These are phyloP conservation scores for Letharia lupina DNA, from an alignment of 495 filamentous ascomycete species.

Conservation along the genomic window DNA sequence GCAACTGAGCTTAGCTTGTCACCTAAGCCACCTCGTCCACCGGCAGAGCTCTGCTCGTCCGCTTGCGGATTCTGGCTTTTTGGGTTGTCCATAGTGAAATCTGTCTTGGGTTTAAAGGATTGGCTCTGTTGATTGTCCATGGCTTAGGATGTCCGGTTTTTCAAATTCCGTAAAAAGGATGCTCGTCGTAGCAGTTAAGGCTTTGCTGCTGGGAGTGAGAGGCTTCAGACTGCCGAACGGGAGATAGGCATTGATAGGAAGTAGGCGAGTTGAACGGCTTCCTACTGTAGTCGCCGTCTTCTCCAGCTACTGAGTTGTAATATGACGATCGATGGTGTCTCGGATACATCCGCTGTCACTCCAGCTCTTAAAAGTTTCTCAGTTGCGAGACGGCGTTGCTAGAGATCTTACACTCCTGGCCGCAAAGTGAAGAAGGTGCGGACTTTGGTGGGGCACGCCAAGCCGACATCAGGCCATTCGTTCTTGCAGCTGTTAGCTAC, in stretches of 20 bases:
- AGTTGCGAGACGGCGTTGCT: not conserved
- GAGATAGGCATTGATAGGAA: not conserved
- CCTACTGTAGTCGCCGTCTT: not conserved
- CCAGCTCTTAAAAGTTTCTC: not conserved
- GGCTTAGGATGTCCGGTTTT: not conserved
- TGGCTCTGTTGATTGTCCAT: not conserved
- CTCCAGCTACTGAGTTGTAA: not conserved
- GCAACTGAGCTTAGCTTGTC: slow-evolving; percentile 21
- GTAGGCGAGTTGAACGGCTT: not conserved
- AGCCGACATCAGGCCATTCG: not conserved
- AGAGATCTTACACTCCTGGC: not conserved
- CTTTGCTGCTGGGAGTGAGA: not conserved
- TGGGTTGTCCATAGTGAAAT: not conserved
- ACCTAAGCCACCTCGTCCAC: slow-evolving; percentile 12
- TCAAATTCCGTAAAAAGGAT: not conserved
- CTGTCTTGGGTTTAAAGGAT: not conserved
- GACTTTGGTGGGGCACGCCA: too few relatives aligned
- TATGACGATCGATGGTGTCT: too few relatives aligned
- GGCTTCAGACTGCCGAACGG: not conserved
- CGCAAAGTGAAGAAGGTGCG: too few relatives aligned
- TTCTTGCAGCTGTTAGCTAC: not conserved
- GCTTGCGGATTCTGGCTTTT: not conserved
- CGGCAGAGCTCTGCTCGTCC: slow-evolving; percentile 9
- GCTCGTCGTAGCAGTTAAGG: not conserved
- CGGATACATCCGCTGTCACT: not conserved